Base-by-base conservation (phyloP, 2,329 filamentous ascomycete genomes). In the Lasiodiplodia sp. region DNA sequence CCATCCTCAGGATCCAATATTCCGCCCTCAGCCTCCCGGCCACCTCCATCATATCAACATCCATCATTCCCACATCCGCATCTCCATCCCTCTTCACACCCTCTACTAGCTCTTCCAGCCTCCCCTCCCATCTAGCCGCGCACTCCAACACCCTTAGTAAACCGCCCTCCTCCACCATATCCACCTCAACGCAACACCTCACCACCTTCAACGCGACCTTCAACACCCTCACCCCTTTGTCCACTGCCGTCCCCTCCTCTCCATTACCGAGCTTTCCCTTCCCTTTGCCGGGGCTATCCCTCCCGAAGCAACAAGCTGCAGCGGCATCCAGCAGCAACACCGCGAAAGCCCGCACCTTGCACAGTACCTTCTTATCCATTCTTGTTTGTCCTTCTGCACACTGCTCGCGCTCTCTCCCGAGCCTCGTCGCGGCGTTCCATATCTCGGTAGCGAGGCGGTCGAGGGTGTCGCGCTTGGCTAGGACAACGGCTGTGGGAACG, bases 161-260 rank as follows among this genome's bases (percentile, higher is more conserved):
- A n/a, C 88, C 80, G 11, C 87, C 85, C 1, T 88, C 80, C 11
- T 87, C 85, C 1, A 88, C 70, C 28, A 92, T 85, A 3, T 80
- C 76, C 3, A 82, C 79, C n/a, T 87, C 86, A 53, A 96, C 81
- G 72, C 90, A 93, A 51, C 82, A 82, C 73, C 84, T 87, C 23
- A 86, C 86, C 5, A 89, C 85, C 75, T 90, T 92, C 68, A 96
- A 80, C 12, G 89, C 89, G 72, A 92, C 80, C 74, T 86, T 89
- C 75, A 93, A 82, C 23, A 93, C 77, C 67, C 91, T 87, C 37
- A 88, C 76, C 18, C 72, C 76, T 62, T 75, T 76, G 4, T 52
- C 67, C 37, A 57, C 47, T 18, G 37, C n/a, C 16, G 18, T 31
- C 18, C 2, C 37, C 7, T 34, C 10, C 4, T 38, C n/a, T 12